A percentile compares a stretch with the other conserved stretches of the same genome.
Conservation (phyloP, 108 stramenopile genomes). For the Fistulifera pelliculosa region DNA sequence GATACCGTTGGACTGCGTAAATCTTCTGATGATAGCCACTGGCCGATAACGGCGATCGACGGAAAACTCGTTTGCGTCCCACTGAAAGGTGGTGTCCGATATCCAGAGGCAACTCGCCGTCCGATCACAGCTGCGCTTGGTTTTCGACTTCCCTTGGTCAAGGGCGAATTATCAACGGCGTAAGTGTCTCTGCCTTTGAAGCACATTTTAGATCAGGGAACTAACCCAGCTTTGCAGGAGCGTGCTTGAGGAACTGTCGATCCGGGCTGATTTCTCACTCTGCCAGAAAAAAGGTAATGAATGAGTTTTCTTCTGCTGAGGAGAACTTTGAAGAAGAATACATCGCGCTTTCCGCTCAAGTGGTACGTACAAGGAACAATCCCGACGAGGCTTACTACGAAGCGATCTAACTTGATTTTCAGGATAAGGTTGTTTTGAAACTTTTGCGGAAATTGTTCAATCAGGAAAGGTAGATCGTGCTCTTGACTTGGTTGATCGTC, state of each 20-base stretch:
- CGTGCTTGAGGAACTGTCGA: conserved; percentile 55
- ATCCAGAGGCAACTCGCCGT: conserved; percentile 70
- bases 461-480: conserved; percentile 66
- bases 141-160: conserved; percentile 65
- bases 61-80: conserved; percentile 73
- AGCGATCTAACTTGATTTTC: too few relatives aligned
- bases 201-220: neutral
- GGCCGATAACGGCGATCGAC: conserved; percentile 70
- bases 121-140: conserved; percentile 61
- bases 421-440: conserved; percentile 74
- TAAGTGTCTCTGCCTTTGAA: conserved; percentile 16
- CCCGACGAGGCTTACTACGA: too few relatives aligned
- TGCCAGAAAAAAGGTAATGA: conserved; percentile 48
- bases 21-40: conserved; percentile 56
- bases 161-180: conserved; percentile 26
- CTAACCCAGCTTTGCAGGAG: conserved; percentile 16
- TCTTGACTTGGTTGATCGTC: conserved; percentile 51
- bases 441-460: conserved; percentile 47
- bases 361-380: conserved; percentile 28
- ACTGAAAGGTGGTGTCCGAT: conserved; percentile 65
- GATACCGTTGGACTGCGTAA: conserved; percentile 77
- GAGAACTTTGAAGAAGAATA: conserved; percentile 60
- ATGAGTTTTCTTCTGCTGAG: conserved; percentile 28
- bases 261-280: conserved; percentile 62
- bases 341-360: conserved; percentile 40